phyloP scores from a whole-genome alignment of 768 basidiomycete species.

The Serendipita sp. region DNA sequence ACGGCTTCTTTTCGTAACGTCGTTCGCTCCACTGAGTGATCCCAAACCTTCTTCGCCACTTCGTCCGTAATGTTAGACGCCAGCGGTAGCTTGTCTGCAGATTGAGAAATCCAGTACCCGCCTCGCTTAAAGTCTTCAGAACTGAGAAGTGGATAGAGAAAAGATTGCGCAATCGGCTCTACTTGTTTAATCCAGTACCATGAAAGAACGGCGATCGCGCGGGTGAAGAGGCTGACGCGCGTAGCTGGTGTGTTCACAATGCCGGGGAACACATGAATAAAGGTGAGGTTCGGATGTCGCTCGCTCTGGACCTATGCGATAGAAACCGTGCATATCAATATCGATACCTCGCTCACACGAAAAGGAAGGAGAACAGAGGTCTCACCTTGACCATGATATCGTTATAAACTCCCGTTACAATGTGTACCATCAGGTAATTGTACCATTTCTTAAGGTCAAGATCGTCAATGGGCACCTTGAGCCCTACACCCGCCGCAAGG shows the following conservation, averaged over 20 bases:
- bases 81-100: too few relatives aligned
- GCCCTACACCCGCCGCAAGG: conserved; percentile 22
- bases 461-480: conserved; percentile 29
- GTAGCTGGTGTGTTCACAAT: not conserved
- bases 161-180: too few relatives aligned
- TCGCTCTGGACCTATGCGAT: not conserved
- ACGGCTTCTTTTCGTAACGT: too few relatives aligned
- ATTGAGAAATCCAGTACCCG: too few relatives aligned
- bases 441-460: conserved; percentile 30
- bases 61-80: too few relatives aligned
- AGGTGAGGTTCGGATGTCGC: not conserved
- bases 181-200: too few relatives aligned
- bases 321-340: not conserved
- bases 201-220: too few relatives aligned
- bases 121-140: too few relatives aligned
- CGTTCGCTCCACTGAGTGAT: too few relatives aligned
- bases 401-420: not conserved
- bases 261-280: not conserved
- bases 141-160: too few relatives aligned
- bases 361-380: not conserved
- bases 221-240: too few relatives aligned
- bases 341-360: not conserved
- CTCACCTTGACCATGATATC: not conserved
- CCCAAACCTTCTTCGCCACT: too few relatives aligned
- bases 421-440: not conserved